Evolutionary conservation across 2,329 filamentous ascomycete genomes (phyloP), one percentile per base, ranked within the genome.

Genomic region (Niveomyces coronatus): DNA sequence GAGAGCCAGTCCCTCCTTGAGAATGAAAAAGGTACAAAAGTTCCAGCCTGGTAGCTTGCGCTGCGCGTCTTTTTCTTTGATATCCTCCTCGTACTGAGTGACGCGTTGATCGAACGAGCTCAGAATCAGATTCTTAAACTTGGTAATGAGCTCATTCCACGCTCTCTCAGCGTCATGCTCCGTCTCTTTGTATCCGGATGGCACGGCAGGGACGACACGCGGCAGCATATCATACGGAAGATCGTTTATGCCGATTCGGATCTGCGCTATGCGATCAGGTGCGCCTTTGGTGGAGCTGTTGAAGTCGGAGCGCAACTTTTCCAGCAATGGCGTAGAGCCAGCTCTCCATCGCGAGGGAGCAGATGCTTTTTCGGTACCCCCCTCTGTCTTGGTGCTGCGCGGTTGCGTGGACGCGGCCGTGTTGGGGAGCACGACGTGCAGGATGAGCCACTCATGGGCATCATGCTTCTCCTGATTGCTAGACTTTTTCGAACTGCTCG

Each of bases 11-110:
- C 91, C 91, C 58, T 98, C 91, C 53, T 98, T 98, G 8, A 98
- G 70, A 13, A 98, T 88, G 56, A 98, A 98, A 56, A 98, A 98
- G 0, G 91, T 98, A 60, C 91, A 96, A 55, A 98, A 98, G 54
- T 98, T 98, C 91, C 91, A 98, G 0, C 91, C 91, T 0, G 91
- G 91, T 14, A 98, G 63, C 23, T 70, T 79, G 32, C 89, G 74
- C 56, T 96, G 88, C 1, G 81, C 75, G 49, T 96, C 89, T 53
- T 88, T 91, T 57, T 95, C 91, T 45, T 85, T 83, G 48, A 98
- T 94, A 49, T 98, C 91, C 43, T 95, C 88, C 58, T 98, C 91
- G 56, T 98, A 98, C 52, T 96, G 89, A 15, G 76, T 79, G 1
- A 98, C 91, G 8, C 91, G 77, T 49, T 80, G 70, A 61, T 96